A percentile compares a stretch with the other conserved stretches of the same genome.
Conservation (phyloP, 2,329 filamentous ascomycete genomes). For the Ambrosiella xylebori region DNA sequence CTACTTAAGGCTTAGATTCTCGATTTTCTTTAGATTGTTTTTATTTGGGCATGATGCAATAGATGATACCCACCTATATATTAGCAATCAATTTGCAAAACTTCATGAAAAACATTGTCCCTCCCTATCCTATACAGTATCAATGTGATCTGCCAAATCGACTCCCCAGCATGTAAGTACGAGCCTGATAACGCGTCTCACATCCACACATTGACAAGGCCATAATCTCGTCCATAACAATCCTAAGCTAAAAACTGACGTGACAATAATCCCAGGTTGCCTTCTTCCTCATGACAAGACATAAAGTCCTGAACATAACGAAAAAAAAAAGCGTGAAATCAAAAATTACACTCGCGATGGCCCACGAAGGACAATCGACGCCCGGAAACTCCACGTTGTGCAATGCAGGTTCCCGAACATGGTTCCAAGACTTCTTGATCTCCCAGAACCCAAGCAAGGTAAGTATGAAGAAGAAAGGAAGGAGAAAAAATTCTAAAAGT, state of each 20-base stretch:
- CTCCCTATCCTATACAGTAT: no score
- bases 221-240: no score
- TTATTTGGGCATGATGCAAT: neutral
- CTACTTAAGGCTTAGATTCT: conserved; percentile 1
- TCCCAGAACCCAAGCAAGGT: conserved; percentile 14
- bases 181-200: no score
- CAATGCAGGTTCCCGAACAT: conserved; percentile 14
- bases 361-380: conserved; percentile 14
- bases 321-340: conserved; percentile 10
- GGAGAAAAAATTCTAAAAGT: conserved; percentile 5
- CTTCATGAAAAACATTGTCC: no score
- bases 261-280: neutral
- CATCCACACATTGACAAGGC: no score
- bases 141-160: no score
- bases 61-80: neutral
- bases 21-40: neutral
- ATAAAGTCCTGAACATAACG: conserved; percentile 8
- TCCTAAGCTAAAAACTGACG: no score
- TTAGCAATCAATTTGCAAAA: neutral
- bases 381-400: conserved; percentile 14
- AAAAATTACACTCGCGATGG: conserved; percentile 14
- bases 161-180: no score
- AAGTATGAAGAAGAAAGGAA: conserved; percentile 13
- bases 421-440: conserved; percentile 13
- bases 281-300: conserved; percentile 12